Evolutionary conservation across 1,284 basidiomycete genomes (phyloP).

Genomic region (Fomitopsis palustris): DNA sequence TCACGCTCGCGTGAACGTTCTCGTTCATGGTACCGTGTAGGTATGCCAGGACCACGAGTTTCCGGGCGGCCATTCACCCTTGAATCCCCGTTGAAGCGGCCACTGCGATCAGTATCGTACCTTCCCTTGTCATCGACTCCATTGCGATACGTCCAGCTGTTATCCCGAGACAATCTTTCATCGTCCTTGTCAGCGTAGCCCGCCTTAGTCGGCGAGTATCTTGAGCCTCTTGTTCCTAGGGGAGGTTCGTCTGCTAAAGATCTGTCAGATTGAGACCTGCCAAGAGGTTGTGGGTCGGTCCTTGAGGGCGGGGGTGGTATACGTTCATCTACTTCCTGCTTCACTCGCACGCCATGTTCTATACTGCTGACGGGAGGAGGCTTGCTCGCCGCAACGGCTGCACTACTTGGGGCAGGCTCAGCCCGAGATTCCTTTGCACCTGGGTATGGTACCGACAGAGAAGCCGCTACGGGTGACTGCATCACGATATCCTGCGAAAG

Average conservation of each 20-base stretch:
- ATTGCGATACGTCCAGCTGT: constrained; percentile 18
- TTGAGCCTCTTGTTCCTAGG: constrained; percentile 5
- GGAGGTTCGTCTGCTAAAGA: constrained; percentile 14
- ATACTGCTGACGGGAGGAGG: not conserved
- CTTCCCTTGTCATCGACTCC: constrained; percentile 19
- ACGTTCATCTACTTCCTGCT: not conserved
- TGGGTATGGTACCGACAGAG: not conserved
- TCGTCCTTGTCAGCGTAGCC: constrained; percentile 20
- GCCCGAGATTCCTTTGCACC: not conserved
- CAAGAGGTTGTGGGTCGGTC: constrained; percentile 9
- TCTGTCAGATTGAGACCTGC: constrained; percentile 16
- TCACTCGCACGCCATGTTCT: not conserved
- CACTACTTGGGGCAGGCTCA: not conserved
- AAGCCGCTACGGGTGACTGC: not conserved
- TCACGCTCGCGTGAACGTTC: constrained; percentile 27
- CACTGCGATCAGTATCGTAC: constrained; percentile 14
- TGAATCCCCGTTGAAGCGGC: constrained; percentile 9
- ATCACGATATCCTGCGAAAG: not conserved
- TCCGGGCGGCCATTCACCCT: constrained; percentile 8
- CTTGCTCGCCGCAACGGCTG: not conserved
- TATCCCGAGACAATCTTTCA: constrained; percentile 10
- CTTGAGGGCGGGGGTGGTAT: not conserved
- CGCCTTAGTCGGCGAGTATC: constrained; percentile 14
- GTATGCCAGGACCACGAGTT: constrained; percentile 14
- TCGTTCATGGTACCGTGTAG: constrained; percentile 14